Percentiles rank a stretch among this genome's conserved stretches.
Evolutionary conservation across 106 monocot genomes (phyloP).

Genomic region (Dactylorhiza incarnata): DNA sequence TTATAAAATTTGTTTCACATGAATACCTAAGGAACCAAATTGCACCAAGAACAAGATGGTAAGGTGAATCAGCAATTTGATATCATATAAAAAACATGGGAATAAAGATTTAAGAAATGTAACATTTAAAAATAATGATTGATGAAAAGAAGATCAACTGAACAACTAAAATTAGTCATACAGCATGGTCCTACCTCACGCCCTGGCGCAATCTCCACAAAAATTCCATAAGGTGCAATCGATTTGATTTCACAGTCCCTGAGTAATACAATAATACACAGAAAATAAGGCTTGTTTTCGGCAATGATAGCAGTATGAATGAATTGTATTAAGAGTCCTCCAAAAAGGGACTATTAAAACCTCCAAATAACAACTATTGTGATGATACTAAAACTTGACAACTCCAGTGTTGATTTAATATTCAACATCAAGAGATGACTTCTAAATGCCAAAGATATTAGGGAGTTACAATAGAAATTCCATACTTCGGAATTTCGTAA

Average conservation of each 20-base stretch:
- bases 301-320: neutral
- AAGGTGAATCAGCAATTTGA: neutral
- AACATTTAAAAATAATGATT: neutral
- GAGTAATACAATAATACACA: constrained; percentile 10
- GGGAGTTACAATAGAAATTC: too few species aligned
- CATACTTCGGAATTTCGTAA: too few species aligned
- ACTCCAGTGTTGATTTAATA: too few species aligned
- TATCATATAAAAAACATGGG: neutral
- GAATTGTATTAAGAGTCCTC: neutral
- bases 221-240: constrained; percentile 83
- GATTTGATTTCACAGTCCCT: constrained; percentile 92
- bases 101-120: neutral
- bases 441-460: too few species aligned
- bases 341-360: neutral
- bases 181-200: constrained; percentile 52
- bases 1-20: neutral
- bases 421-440: too few species aligned
- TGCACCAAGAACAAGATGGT: neutral
- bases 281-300: neutral
- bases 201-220: constrained; percentile 96
- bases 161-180: neutral
- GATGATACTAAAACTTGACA: neutral
- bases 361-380: neutral
- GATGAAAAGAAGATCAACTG: neutral
- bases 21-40: neutral